phyloP scores from a whole-genome alignment of 768 basidiomycete species.

The Asterophora lycoperdoides region DNA sequence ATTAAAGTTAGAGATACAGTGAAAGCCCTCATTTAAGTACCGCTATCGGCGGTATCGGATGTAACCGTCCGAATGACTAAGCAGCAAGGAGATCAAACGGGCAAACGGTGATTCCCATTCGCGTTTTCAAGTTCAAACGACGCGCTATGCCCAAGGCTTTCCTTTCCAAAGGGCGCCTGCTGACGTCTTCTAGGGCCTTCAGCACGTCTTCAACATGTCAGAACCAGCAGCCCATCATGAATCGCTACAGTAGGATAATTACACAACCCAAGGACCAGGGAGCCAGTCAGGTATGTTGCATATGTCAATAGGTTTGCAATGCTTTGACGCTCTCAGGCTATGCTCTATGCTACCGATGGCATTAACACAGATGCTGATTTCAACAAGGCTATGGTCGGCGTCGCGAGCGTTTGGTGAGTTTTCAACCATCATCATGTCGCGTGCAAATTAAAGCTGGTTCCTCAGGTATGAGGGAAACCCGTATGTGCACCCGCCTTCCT shows the following conservation, averaged over 20 bases:
- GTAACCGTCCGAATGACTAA: slow-evolving; percentile 17
- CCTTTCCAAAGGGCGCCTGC: slow-evolving; percentile 18
- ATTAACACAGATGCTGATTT: slow-evolving; percentile 79
- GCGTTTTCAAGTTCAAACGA: background rate
- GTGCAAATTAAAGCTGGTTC: slow-evolving; percentile 14
- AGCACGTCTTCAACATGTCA: slow-evolving; percentile 35
- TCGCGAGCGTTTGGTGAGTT: slow-evolving; percentile 91
- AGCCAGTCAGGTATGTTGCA: slow-evolving; percentile 71
- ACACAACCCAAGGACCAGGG: slow-evolving; percentile 94
- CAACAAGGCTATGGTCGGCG: slow-evolving; percentile 94
- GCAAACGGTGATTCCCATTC: background rate
- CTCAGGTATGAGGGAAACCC: slow-evolving; percentile 99
- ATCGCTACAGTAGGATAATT: slow-evolving; percentile 73
- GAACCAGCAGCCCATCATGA: slow-evolving; percentile 42
- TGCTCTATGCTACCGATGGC: slow-evolving; percentile 99
- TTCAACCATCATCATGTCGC: background rate
- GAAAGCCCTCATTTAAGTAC: no score
- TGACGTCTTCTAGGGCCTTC: slow-evolving; percentile 32
- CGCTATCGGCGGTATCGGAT: no score
- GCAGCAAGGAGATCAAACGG: slow-evolving; percentile 2
- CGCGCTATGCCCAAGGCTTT: slow-evolving; percentile 23
- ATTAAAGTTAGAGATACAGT: no score
- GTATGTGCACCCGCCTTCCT: slow-evolving; percentile 43
- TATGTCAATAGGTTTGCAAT: slow-evolving; percentile 2
- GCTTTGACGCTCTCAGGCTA: slow-evolving; percentile 54